Conservation (phyloP, 805 yeast species). For the Diddensiella santjacobensis region DNA sequence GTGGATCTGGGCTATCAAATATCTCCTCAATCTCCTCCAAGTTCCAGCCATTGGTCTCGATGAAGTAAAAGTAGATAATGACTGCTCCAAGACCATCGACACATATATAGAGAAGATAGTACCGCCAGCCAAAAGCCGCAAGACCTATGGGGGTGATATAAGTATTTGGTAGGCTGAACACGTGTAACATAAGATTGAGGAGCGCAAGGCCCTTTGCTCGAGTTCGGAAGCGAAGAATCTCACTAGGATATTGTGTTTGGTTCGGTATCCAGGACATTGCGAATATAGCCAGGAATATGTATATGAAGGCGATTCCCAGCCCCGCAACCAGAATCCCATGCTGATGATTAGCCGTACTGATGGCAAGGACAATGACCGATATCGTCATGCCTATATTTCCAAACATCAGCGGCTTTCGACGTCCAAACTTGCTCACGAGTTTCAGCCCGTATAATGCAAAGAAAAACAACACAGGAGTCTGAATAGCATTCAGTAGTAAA, state of each 20-base stretch:
- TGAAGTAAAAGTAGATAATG: slow-evolving; percentile 60
- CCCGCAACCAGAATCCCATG: slow-evolving; percentile 17
- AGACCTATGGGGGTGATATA: slow-evolving; percentile 28
- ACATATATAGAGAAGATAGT: slow-evolving; percentile 31
- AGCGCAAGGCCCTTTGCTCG: slow-evolving; percentile 23
- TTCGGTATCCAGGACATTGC: slow-evolving; percentile 33
- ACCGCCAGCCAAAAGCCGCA: slow-evolving; percentile 31
- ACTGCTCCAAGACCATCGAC: slow-evolving; percentile 29
- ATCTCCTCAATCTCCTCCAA: slow-evolving; percentile 74
- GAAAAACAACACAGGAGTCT: slow-evolving; percentile 8
- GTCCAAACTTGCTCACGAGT: slow-evolving; percentile 24
- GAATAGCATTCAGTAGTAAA: slow-evolving; percentile 6
- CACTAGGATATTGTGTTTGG: slow-evolving; percentile 32
- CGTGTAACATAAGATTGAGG: slow-evolving; percentile 22
- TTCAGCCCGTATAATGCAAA: slow-evolving; percentile 3
- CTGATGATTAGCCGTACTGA: slow-evolving; percentile 9
- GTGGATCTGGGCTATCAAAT: slow-evolving; percentile 31
- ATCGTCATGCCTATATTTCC: slow-evolving; percentile 23
- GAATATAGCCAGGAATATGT: slow-evolving; percentile 4
- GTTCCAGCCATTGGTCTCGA: slow-evolving; percentile 72
- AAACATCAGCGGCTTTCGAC: slow-evolving; percentile 28
- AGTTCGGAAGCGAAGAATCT: slow-evolving; percentile 25
- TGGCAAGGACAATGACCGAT: slow-evolving; percentile 18
- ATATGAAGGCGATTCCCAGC: slow-evolving; percentile 10
- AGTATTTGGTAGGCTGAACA: slow-evolving; percentile 30